Evolutionary conservation across 208 protist species (phyloP).

Genomic region (Trypanosoma rangeli): DNA sequence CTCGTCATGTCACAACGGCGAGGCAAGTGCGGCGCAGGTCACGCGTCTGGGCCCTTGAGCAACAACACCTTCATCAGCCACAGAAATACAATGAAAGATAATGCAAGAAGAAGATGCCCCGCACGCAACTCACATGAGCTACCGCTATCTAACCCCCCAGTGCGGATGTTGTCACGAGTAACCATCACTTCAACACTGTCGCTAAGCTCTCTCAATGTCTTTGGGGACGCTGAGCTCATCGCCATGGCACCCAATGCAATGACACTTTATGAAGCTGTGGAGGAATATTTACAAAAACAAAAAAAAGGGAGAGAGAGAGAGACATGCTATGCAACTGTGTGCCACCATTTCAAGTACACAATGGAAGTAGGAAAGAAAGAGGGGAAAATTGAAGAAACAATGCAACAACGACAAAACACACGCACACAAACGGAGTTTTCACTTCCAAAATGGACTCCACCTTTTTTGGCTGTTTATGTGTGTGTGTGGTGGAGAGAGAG

Average conservation of each 20-base stretch:
- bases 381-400: background rate
- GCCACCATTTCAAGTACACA: background rate
- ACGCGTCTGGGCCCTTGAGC: background rate
- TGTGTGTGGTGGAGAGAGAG: background rate
- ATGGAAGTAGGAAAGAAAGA: background rate
- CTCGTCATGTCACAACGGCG: background rate
- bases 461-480: background rate
- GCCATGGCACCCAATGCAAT: background rate
- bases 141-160: background rate
- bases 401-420: background rate
- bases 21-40: background rate
- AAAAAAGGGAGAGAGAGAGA: no score
- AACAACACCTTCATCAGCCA: background rate
- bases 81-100: slow-evolving; percentile 10
- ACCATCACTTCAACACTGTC: slow-evolving; percentile 11
- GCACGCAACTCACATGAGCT: background rate
- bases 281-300: background rate
- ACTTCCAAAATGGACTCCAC: background rate
- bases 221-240: slow-evolving; percentile 4
- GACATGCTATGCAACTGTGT: no score
- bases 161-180: background rate
- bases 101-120: slow-evolving; percentile 10
- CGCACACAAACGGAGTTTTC: background rate
- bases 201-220: slow-evolving; percentile 17
- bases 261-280: background rate